Base-by-base conservation (phyloP, 768 basidiomycete genomes). In the Agrocybe praecox region DNA sequence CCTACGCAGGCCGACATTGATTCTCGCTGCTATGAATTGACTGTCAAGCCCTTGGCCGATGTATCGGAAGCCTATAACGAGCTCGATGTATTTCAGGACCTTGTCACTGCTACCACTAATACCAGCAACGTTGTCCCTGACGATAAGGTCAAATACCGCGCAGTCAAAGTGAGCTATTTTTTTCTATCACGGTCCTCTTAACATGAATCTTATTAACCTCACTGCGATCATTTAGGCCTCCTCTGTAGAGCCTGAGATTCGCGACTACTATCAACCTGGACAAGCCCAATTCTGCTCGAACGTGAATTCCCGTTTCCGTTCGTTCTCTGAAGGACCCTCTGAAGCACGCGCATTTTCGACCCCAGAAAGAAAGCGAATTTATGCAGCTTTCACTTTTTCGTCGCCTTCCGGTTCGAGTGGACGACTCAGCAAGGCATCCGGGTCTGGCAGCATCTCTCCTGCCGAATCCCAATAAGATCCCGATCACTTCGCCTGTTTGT, bases 1-100 rank as follows among this genome's bases (percentile, higher is more conserved):
- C 58, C 79, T 34, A 67, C 76, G 15, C 87, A 90, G 65, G 78
- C 76, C 2, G 71, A 76, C 42, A 84, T 88, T 51, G 85, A 90
- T 63, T 83, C 90, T n/a, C 82, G 81, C 49, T 91, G 90, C 72
- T 90, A 91, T 65, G 90, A 90, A 64, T 67, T 92, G 61, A 92
- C 90, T 5, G 90, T 92, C 61, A 75, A 81, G 64, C 90, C 90
- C 44, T 71, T 92, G 62, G 90, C 90, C 34, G 90, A 92, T 69
- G 85, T 92, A 47, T 87, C 79, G 42, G 76, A 81, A 58, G 90
- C 90, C 0, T 90, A 88, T 65, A 86, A 86, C 47, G 72, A 74
- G 24, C 62, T 65, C 57, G 60, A 72, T 18, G 69, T 68, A 23
- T 64, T 73, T 26, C 70, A 72, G 19, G 71, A 49, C 34, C 52